These are phyloP conservation scores for Fonsecaea pedrosoi DNA, from an alignment of 2,329 filamentous ascomycete genomes.

Conservation along the genomic window DNA sequence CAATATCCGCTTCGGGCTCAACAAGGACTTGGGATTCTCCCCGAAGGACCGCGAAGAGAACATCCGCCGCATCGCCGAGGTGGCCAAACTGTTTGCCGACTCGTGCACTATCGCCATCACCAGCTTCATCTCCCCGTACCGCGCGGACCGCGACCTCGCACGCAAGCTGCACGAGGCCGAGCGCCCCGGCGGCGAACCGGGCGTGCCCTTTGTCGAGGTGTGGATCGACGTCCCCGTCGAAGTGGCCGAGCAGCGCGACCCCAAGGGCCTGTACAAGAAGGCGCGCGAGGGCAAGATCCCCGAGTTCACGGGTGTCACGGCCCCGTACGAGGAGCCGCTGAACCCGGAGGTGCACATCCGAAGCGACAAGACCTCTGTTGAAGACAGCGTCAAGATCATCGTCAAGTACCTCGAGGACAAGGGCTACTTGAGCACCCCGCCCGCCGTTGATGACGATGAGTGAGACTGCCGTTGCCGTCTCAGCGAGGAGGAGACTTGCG, in stretches of 20 bases:
- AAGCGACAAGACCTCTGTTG: conserved; percentile 80
- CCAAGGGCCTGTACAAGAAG: conserved; percentile 98
- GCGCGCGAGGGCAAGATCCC: conserved; percentile 91
- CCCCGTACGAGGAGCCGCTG: conserved; percentile 90
- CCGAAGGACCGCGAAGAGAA: conserved; percentile 96
- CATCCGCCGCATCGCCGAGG: conserved; percentile 94
- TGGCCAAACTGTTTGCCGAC: conserved; percentile 96
- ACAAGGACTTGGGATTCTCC: conserved; percentile 95
- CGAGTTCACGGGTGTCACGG: conserved; percentile 94
- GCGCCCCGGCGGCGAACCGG: conserved; percentile 62
- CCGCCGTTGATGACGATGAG: conserved; percentile 33
- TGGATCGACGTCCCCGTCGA: conserved; percentile 90
- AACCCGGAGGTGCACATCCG: conserved; percentile 85
- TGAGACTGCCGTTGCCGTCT: not conserved
- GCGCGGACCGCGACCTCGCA: conserved; percentile 81
- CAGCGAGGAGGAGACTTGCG: too few relatives aligned
- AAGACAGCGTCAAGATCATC: conserved; percentile 88
- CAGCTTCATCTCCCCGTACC: conserved; percentile 96
- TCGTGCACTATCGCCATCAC: conserved; percentile 85
- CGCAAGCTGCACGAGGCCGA: conserved; percentile 76
- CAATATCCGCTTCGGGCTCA: conserved; percentile 97
- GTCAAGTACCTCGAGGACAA: conserved; percentile 76
- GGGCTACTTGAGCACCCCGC: conserved; percentile 60
- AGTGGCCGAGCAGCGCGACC: conserved; percentile 92
- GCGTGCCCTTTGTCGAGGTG: conserved; percentile 90